Percentiles rank a stretch among this genome's conserved stretches.
phyloP scores from a whole-genome alignment of 1,139 yeast species.

The Eremothecium gossypii region DNA sequence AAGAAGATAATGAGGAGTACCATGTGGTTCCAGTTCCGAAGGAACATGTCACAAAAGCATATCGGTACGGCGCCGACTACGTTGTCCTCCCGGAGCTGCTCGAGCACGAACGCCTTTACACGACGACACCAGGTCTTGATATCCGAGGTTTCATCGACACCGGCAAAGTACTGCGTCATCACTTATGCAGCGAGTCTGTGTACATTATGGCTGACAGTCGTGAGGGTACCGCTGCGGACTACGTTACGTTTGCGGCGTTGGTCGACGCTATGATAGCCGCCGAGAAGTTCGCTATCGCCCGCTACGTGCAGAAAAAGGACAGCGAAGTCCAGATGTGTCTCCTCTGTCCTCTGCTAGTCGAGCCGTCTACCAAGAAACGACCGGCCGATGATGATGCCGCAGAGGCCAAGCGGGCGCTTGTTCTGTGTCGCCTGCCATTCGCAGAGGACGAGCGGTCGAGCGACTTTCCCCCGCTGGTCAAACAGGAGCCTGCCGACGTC shows the following conservation, averaged over 20 bases:
- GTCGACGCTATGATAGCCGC: conserved; percentile 44
- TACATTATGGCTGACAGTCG: conserved; percentile 42
- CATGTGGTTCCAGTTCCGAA: conserved; percentile 26
- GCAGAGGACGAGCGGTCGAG: conserved; percentile 67
- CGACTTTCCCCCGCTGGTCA: conserved; percentile 44
- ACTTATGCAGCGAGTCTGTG: conserved; percentile 48
- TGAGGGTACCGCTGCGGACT: conserved; percentile 33
- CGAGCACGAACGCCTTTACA: conserved; percentile 36
- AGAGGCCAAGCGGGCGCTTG: conserved; percentile 23
- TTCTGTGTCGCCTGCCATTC: conserved; percentile 53
- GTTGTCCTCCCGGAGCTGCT: conserved; percentile 42
- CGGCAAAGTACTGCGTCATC: conserved; percentile 46
- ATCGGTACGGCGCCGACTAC: conserved; percentile 59
- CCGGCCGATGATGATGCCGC: conserved; percentile 11
- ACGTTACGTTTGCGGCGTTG: conserved; percentile 42
- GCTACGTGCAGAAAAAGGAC: conserved; percentile 46
- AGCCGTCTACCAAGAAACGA: conserved; percentile 11
- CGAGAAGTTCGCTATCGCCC: conserved; percentile 46
- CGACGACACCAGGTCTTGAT: conserved; percentile 45
- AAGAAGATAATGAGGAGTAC: conserved; percentile 19
- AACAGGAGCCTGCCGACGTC: conserved; percentile 24
- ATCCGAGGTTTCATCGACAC: conserved; percentile 51
- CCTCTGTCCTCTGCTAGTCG: conserved; percentile 41
- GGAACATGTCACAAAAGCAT: conserved; percentile 40
- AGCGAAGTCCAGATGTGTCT: conserved; percentile 49